phyloP scores from a whole-genome alignment of 208 protist species.

The Porcisia deanei region DNA sequence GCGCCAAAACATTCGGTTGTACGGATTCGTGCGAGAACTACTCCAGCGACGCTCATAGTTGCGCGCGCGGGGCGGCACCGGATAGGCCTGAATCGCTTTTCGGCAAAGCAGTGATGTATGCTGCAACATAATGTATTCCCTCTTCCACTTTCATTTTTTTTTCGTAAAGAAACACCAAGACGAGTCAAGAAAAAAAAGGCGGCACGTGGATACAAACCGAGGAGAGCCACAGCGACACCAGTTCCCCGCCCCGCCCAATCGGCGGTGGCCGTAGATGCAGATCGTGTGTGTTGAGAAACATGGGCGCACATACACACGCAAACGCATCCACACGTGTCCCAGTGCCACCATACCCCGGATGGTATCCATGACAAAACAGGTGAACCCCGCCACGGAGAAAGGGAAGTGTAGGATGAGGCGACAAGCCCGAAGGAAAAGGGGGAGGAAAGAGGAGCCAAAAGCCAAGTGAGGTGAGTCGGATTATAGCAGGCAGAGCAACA shows the following conservation, averaged over 20 bases:
- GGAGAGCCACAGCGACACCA: neutral
- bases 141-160: neutral
- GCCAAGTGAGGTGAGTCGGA: neutral
- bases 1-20: slow-evolving; percentile 87
- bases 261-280: neutral
- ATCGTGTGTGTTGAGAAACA: neutral
- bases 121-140: slow-evolving; percentile 42
- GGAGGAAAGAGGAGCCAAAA: neutral
- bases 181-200: neutral
- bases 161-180: neutral
- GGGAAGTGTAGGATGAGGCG: neutral
- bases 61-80: slow-evolving; percentile 73
- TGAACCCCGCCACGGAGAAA: neutral
- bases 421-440: neutral
- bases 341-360: neutral
- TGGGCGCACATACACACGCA: neutral
- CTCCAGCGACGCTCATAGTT: slow-evolving; percentile 76
- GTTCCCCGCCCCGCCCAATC: too few relatives aligned
- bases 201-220: neutral
- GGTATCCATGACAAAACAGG: neutral
- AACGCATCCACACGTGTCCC: neutral
- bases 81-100: slow-evolving; percentile 77
- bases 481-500: neutral
- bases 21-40: slow-evolving; percentile 82
- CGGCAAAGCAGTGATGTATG: slow-evolving; percentile 42